Evolutionary conservation across 2,329 filamentous ascomycete genomes (phyloP), one percentile per base, ranked within the genome.

Genomic region (Colletotrichum graminicola): DNA sequence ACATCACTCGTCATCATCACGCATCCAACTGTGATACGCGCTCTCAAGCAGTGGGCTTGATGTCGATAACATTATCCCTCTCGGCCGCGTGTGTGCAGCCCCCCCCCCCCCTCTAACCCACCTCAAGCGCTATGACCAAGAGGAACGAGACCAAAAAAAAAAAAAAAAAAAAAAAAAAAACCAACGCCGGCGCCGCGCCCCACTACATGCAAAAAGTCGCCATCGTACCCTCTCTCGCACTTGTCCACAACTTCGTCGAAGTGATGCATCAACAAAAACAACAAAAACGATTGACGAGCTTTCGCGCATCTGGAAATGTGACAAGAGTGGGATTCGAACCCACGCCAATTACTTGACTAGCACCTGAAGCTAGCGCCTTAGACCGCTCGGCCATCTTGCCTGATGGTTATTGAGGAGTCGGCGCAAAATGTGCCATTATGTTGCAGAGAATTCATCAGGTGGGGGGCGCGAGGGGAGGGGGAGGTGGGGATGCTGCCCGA

Each of bases 291-390:
- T n/a, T n/a, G n/a, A n/a, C n/a, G n/a, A n/a, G 43, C 18, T 45
- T 45, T 39, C 8, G 7, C n/a, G 14, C 32, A 7, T 1, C 7
- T 1, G 12, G 1, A 2, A 1, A 2, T 41, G 3, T 62, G 60
- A 62, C 45, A 62, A 62, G 60, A 62, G 60, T 62, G 60, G 60
- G 45, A 62, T 62, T 62, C 60, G 59, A 62, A 62, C 59, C 59
- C 59, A 61, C 59, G 59, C 59, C 59, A 61, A 61, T 62, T 62
- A 62, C 60, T 62, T 62, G 60, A 62, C 60, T 62, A 62, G 60
- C 60, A 62, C 60, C 60, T 62, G 60, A 62, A 62, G 60, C 60
- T 62, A 62, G 60, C 60, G 60, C 60, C 60, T 62, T 62, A 62
- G 60, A 62, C 60, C 60, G 60, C 60, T 62, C 60, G 60, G 60